These are phyloP conservation scores for Eleusine coracana DNA, from an alignment of 176 grass and related monocot genomes.

Conservation along the genomic window DNA sequence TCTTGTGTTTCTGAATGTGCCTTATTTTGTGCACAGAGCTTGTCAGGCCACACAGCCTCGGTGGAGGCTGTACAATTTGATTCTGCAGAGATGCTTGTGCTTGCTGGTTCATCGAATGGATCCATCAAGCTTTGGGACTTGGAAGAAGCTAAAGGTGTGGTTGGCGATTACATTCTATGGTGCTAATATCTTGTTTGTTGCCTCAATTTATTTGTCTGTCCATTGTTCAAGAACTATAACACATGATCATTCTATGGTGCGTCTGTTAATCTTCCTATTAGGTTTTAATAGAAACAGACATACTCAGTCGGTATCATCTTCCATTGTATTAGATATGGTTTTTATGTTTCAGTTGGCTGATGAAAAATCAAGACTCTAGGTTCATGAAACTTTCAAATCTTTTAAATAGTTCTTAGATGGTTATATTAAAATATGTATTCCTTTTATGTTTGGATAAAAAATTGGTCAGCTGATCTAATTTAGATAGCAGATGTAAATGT, in stretches of 20 bases:
- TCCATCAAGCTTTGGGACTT: constrained; percentile 96
- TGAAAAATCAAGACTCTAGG: neutral
- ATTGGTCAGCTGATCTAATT: neutral
- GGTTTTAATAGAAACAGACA: neutral
- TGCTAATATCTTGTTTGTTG: neutral
- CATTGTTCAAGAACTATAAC: neutral
- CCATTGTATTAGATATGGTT: neutral
- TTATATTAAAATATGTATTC: neutral
- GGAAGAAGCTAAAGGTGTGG: constrained; percentile 92
- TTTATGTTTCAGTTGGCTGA: neutral
- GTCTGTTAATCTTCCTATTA: constrained; percentile 5
- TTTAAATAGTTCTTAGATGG: neutral
- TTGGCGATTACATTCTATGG: constrained; percentile 33
- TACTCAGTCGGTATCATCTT: neutral
- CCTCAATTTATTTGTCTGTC: neutral
- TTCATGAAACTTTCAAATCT: neutral
- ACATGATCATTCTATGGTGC: constrained; percentile 11
- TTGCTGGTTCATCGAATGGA: constrained; percentile 88
- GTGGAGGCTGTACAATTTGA: constrained; percentile 91
- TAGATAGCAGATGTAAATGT: neutral
- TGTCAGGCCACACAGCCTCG: constrained; percentile 77
- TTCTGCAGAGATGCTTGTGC: constrained; percentile 87
- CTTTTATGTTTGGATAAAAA: constrained; percentile 20
- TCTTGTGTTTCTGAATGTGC: constrained; percentile 19
- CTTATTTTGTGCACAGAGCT: constrained; percentile 58